A percentile compares a stretch with the other conserved stretches of the same genome.
These are phyloP conservation scores for Croton setiger DNA, from an alignment of 441 rosid species.

Conservation along the genomic window DNA sequence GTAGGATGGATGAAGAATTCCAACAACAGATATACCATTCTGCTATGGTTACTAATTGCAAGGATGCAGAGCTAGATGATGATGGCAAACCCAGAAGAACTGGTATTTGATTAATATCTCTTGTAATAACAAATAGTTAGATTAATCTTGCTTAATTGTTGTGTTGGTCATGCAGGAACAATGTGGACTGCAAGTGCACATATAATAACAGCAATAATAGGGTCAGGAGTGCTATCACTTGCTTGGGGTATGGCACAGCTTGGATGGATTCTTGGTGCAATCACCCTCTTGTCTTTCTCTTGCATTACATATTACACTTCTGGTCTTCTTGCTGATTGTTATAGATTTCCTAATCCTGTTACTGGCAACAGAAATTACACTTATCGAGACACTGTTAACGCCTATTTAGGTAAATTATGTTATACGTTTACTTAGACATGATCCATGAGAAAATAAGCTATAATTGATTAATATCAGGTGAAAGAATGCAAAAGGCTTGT, in stretches of 20 bases:
- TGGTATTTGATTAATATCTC: no score
- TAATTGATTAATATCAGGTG: no score
- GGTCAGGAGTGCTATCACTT: conserved; percentile 18
- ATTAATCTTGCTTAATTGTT: no score
- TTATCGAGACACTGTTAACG: conserved; percentile 12
- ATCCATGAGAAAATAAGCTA: no score
- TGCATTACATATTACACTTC: conserved; percentile 14
- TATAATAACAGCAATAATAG: conserved; percentile 21
- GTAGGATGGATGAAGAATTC: not conserved
- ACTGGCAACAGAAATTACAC: conserved; percentile 20
- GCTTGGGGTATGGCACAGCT: conserved; percentile 17
- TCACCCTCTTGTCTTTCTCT: conserved; percentile 13
- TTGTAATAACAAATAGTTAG: no score
- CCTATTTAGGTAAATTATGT: conserved; percentile 14
- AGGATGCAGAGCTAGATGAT: conserved; percentile 6
- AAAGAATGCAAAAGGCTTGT: not conserved
- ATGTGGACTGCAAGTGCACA: no score
- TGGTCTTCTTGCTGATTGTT: conserved; percentile 15
- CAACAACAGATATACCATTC: not conserved
- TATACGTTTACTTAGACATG: no score
- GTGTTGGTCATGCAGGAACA: conserved; percentile 5
- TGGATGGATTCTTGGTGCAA: conserved; percentile 14
- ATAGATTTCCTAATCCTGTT: conserved; percentile 5
- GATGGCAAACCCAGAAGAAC: conserved; percentile 13
- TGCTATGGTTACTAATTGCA: not conserved